phyloP scores from a whole-genome alignment of 164 flowering plant species.

The Umbilicus rupestris region DNA sequence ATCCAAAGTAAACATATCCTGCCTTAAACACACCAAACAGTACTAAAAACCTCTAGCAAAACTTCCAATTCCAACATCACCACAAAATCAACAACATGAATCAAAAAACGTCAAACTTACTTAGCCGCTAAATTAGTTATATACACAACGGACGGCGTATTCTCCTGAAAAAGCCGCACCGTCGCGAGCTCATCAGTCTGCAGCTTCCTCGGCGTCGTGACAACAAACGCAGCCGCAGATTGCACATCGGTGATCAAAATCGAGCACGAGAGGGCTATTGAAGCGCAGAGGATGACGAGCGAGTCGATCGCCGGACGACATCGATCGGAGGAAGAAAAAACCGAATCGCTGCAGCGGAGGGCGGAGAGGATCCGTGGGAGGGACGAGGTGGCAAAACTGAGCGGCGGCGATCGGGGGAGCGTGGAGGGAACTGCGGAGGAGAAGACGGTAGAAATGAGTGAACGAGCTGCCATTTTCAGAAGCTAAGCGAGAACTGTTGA shows the following conservation, averaged over 20 bases:
- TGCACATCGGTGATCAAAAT: slow-evolving; percentile 52
- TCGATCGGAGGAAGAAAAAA: not conserved
- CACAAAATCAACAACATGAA: not conserved
- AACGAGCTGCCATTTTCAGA: slow-evolving; percentile 5
- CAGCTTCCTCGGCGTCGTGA: slow-evolving; percentile 56
- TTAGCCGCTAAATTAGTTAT: slow-evolving; percentile 86
- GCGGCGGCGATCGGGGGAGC: not conserved
- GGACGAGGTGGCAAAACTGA: not conserved
- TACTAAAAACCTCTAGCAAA: not conserved
- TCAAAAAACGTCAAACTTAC: slow-evolving; percentile 17
- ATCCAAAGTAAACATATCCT: slow-evolving; percentile 90
- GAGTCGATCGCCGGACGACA: slow-evolving; percentile 25
- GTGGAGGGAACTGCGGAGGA: not conserved
- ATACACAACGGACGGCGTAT: slow-evolving; percentile 93
- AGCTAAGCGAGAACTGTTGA: not conserved
- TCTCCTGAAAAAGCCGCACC: slow-evolving; percentile 81
- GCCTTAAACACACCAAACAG: slow-evolving; percentile 35
- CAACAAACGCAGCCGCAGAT: slow-evolving; percentile 69
- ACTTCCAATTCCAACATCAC: not conserved
- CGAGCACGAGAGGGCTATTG: slow-evolving; percentile 54
- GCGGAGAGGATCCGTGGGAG: not conserved
- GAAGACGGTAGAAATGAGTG: not conserved
- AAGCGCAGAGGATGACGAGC: slow-evolving; percentile 41
- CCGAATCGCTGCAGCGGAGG: not conserved
- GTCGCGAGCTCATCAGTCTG: slow-evolving; percentile 96